Evolutionary conservation across 2,329 filamentous ascomycete genomes (phyloP).

Genomic region (Fusarium odoratissimum): DNA sequence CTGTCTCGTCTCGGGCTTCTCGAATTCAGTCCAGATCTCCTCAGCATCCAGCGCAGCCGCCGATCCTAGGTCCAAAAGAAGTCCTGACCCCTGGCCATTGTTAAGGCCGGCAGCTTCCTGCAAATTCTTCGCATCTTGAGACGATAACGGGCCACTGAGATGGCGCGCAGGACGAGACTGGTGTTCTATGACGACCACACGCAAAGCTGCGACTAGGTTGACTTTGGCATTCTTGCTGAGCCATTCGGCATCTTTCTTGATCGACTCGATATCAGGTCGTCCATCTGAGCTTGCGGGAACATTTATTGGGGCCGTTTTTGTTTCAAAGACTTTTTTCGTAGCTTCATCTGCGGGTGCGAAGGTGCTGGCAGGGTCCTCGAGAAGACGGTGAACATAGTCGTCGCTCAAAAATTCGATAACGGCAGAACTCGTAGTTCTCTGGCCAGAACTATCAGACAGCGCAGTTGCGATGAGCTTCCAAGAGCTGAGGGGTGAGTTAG

Average conservation of each 20-base stretch:
- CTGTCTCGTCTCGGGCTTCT: constrained; percentile 70
- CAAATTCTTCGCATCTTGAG: constrained; percentile 81
- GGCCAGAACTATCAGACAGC: constrained; percentile 66
- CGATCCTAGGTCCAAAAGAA: constrained; percentile 65
- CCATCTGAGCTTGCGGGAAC: constrained; percentile 75
- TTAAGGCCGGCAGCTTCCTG: constrained; percentile 77
- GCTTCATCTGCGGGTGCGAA: constrained; percentile 72
- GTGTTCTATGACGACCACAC: constrained; percentile 84
- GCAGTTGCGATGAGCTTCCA: constrained; percentile 71
- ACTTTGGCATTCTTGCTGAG: constrained; percentile 81
- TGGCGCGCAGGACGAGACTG: constrained; percentile 82
- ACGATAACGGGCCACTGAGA: constrained; percentile 77
- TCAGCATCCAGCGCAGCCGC: constrained; percentile 63
- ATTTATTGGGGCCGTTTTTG: constrained; percentile 88
- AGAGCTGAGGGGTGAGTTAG: constrained; percentile 58
- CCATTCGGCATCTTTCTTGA: constrained; percentile 90
- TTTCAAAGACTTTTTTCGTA: constrained; percentile 80
- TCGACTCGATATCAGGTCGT: constrained; percentile 77
- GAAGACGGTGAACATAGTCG: constrained; percentile 72
- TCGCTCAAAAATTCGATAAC: constrained; percentile 79
- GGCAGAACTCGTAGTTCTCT: constrained; percentile 63
- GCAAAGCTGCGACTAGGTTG: constrained; percentile 84
- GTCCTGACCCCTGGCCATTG: constrained; percentile 67
- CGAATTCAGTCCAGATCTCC: constrained; percentile 68
- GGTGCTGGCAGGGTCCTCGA: constrained; percentile 75